A percentile compares a stretch with the other conserved stretches of the same genome.
Evolutionary conservation across 345 rosid species (phyloP).

Genomic region (Microcos paniculata): DNA sequence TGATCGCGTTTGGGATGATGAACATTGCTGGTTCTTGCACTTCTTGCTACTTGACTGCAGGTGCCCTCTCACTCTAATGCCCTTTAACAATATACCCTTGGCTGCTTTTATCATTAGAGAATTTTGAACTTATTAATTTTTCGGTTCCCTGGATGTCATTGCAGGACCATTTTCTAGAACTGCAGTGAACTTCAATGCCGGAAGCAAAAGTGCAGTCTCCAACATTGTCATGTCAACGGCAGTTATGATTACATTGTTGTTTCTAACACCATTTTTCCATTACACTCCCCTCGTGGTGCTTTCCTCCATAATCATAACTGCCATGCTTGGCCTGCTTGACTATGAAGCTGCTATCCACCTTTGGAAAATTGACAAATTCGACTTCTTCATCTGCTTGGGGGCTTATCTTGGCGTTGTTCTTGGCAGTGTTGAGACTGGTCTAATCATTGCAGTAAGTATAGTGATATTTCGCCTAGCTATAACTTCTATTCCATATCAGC

Average conservation of each 20-base stretch:
- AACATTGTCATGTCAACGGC: slow-evolving; percentile 92
- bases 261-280: slow-evolving; percentile 80
- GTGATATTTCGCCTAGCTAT: too few relatives aligned
- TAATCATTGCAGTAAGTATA: slow-evolving; percentile 62
- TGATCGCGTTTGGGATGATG: slow-evolving; percentile 95
- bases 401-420: slow-evolving; percentile 88
- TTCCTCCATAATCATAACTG: slow-evolving; percentile 71
- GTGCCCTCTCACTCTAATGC: slow-evolving; percentile 22
- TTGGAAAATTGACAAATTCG: slow-evolving; percentile 84
- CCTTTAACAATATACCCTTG: background rate
- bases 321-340: slow-evolving; percentile 95
- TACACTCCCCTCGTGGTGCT: slow-evolving; percentile 95
- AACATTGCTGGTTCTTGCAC: slow-evolving; percentile 91
- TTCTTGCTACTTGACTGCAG: slow-evolving; percentile 87
- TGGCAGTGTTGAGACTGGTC: slow-evolving; percentile 78
- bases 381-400: slow-evolving; percentile 72
- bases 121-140: background rate
- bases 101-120: too few relatives aligned
- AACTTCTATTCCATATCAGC: too few relatives aligned
- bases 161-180: slow-evolving; percentile 93
- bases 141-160: background rate
- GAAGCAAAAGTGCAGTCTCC: slow-evolving; percentile 83
- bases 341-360: slow-evolving; percentile 81
- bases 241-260: slow-evolving; percentile 76
- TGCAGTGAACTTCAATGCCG: slow-evolving; percentile 93